Evolutionary conservation across 2,329 filamentous ascomycete species (phyloP), one percentile per base, ranked within the genome.

Genomic region (Taxawa tesnikishii): DNA sequence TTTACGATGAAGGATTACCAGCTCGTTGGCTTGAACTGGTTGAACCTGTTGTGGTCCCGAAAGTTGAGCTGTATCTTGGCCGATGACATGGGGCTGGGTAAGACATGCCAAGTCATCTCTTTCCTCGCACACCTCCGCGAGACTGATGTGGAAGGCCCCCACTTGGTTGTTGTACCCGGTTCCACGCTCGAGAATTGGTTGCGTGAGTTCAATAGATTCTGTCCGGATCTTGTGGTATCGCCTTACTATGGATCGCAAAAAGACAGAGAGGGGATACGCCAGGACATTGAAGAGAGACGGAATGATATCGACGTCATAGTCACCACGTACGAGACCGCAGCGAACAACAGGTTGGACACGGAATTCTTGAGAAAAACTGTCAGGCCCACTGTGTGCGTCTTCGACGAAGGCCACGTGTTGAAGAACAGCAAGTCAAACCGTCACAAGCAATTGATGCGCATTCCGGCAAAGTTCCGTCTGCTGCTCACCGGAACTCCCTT

Each of bases 171-270:
- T 16, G 90, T 96, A 2, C 90, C 90, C 4, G 82, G 84, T 0
- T 94, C 88, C 1, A 94, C 88, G 0, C 70, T 94, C 7, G 88
- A 94, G 49, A 98, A 98, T 51, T 98, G 90, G 90, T 70, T 92
- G 31, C 73, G 76, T 31, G 90, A 98, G 53, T 94, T 98, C 47
- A 64, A 79, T 39, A 78, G 74, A 29, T 98, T 98, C 54, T 88
- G 87, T 5, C 84, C 84, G 0, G 64, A 64, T 1, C 57, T 98
- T 16, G 70, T 67, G 1, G 78, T 94, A 19, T 68, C 73, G 43
- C 72, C 77, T 1, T 83, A 83, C 71, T 69, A 83, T 44, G 83
- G 83, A 11, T 64, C 64, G 5, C 77, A 84, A 48, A 62, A 63
- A 3, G 75, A 79, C 44, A 73, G 82, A 28, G 71, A 68, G 29